Conservation (phyloP, 306 rosid genomes). For the Lathyrus sativus region DNA sequence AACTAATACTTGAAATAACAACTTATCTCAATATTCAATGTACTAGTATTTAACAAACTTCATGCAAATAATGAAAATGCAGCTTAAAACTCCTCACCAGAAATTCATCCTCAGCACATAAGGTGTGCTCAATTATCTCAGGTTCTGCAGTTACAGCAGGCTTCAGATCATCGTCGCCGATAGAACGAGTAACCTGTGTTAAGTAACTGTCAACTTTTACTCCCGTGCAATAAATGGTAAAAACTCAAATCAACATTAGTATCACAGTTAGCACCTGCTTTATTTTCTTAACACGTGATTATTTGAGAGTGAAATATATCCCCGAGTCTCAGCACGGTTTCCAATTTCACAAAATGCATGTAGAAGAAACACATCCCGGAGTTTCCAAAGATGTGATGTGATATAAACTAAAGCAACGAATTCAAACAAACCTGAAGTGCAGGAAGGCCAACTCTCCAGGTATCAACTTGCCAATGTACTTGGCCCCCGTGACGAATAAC, state of each 20-base stretch:
- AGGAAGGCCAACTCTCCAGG: constrained; percentile 93
- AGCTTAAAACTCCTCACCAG: constrained; percentile 52
- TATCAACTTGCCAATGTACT: constrained; percentile 89
- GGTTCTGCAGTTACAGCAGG: constrained; percentile 98
- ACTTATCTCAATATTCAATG: constrained; percentile 16
- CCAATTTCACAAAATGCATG: constrained; percentile 21
- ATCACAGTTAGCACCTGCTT: not conserved
- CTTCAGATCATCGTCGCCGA: constrained; percentile 90
- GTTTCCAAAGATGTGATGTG: not conserved
- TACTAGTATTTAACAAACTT: not conserved
- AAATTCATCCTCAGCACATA: constrained; percentile 73
- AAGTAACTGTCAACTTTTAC: not conserved
- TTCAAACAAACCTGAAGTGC: constrained; percentile 79
- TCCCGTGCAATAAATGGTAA: constrained; percentile 8
- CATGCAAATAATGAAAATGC: constrained; percentile 13
- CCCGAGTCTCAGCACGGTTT: not conserved
- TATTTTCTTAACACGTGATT: not conserved
- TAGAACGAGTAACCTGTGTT: constrained; percentile 87
- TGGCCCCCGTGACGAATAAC: constrained; percentile 69
- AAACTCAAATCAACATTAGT: constrained; percentile 3
- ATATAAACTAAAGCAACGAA: constrained; percentile 24
- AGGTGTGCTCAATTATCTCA: constrained; percentile 66
- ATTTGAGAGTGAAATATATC: not conserved
- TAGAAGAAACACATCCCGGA: constrained; percentile 30
- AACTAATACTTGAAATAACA: constrained; percentile 6